Evolutionary conservation across 257 asterid genomes (phyloP).

Genomic region (Craterostigma plantagineum): DNA sequence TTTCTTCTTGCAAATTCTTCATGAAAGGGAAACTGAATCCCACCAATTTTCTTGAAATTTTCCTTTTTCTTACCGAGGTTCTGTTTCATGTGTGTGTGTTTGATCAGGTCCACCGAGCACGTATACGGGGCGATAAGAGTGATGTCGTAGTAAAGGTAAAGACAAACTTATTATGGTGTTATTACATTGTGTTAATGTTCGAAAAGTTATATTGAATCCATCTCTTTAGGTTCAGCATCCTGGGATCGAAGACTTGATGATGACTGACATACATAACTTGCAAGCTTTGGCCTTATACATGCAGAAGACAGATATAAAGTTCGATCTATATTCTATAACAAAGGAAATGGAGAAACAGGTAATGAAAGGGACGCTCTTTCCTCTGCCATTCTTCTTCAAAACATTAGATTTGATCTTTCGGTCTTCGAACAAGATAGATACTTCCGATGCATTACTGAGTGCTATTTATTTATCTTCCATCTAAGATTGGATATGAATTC

Average conservation of each 20-base stretch:
- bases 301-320: slow-evolving; percentile 91
- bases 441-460: slow-evolving; percentile 3
- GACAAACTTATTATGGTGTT: slow-evolving; percentile 5
- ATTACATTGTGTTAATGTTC: slow-evolving; percentile 6
- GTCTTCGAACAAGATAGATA: too few species aligned
- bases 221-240: slow-evolving; percentile 81
- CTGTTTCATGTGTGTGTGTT: too few species aligned
- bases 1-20: slow-evolving; percentile 8
- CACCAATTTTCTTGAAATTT: background rate
- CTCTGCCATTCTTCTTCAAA: too few species aligned
- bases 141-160: slow-evolving; percentile 91
- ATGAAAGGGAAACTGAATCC: background rate
- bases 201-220: slow-evolving; percentile 8
- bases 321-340: slow-evolving; percentile 78
- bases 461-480: slow-evolving; percentile 11
- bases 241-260: slow-evolving; percentile 82
- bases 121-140: slow-evolving; percentile 59
- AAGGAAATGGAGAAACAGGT: slow-evolving; percentile 99
- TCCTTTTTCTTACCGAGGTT: background rate
- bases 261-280: slow-evolving; percentile 92
- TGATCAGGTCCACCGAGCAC: slow-evolving; percentile 97
- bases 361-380: background rate
- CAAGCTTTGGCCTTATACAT: slow-evolving; percentile 89
- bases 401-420: too few species aligned
- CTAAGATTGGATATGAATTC: slow-evolving; percentile 87